Evolutionary conservation across 306 rosid species (phyloP), one percentile per base, ranked within the genome.

Genomic region (Cucumis melo): DNA sequence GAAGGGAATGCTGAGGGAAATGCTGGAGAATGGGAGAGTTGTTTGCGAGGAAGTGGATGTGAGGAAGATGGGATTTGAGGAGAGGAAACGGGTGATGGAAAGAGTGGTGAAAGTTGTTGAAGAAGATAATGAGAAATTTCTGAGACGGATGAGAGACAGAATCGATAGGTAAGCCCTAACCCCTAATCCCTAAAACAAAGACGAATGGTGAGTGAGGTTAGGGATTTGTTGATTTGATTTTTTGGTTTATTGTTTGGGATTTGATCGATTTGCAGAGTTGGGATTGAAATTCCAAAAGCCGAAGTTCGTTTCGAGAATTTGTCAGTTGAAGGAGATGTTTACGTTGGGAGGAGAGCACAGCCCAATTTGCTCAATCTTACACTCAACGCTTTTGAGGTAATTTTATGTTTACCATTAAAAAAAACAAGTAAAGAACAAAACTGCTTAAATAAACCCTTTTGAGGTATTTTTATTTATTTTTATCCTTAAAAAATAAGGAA

Each of bases 261-360:
- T 2, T 36, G 39, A 36, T 51, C 13, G 76, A 4, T 36, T 36
- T 44, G n/a, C 39, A 94, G 98, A 75, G 98, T 90, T 15, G 90
- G 80, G 10, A 86, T 94, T 64, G 93, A 91, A 80, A 86, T 89
- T 70, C 91, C 96, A 0, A 86, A 87, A 79, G 87, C 91, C 68
- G 98, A 94, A 85, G 92, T 90, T 14, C 80, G 97, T 36, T 94
- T 83, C 75, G 87, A 94, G 84, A 34, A 90, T 41, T 78, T 94
- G 57, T 83, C 54, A 38, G 80, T 88, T 0, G 95, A 91, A 67
- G 98, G 95, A 56, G 91, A 91, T 58, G 98, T 87, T 44, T 91
- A 89, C 78, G 80, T 84, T 80, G 98, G 98, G 61, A 89, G 80
- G 75, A 87, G 98, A 78, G 93, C 96, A 16, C 77, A 90, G 32